phyloP scores from a whole-genome alignment of 305 asterid genomes.

The Rubia tinctorum region DNA sequence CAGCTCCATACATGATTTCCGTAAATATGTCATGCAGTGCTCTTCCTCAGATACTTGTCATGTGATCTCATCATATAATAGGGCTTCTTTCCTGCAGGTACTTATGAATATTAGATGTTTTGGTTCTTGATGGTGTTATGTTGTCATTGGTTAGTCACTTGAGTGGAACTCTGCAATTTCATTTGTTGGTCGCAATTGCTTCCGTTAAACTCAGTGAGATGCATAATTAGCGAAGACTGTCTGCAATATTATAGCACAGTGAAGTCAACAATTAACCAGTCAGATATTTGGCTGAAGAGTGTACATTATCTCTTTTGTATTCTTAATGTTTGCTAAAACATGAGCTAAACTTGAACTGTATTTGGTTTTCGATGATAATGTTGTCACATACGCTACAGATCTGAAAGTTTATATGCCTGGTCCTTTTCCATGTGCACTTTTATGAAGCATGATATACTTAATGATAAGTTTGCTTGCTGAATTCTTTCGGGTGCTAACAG shows the following conservation, averaged over 20 bases:
- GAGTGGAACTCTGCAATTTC: background rate
- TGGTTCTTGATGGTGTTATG: background rate
- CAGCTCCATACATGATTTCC: slow-evolving; percentile 79
- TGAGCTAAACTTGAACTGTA: background rate
- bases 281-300: background rate
- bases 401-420: background rate
- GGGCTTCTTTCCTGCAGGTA: slow-evolving; percentile 88
- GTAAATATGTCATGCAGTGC: slow-evolving; percentile 69
- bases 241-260: background rate
- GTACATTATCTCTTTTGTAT: background rate
- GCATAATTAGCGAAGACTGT: background rate
- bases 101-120: background rate
- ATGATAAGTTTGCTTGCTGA: background rate
- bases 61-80: slow-evolving; percentile 80
- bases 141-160: background rate
- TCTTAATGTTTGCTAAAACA: background rate
- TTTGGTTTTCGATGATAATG: background rate
- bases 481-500: background rate
- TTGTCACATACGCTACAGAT: background rate
- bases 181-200: background rate
- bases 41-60: slow-evolving; percentile 75
- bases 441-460: no score
- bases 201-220: background rate
- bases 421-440: background rate
- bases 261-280: background rate